Percentiles rank a stretch among this genome's conserved stretches.
Evolutionary conservation across 768 basidiomycete genomes (phyloP).

Genomic region (Kwoniella pini): DNA sequence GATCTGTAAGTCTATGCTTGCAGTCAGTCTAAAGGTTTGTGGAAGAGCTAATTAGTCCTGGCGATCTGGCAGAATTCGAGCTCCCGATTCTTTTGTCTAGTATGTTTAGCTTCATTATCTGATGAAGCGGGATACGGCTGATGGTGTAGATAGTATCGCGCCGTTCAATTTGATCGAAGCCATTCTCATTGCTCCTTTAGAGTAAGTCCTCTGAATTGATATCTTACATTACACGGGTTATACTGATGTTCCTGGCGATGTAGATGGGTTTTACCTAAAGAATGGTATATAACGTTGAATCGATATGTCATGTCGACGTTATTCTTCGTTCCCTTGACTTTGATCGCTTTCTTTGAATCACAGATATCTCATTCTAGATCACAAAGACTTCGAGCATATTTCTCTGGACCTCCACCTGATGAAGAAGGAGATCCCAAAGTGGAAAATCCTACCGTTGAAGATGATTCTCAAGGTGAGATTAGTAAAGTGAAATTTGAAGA

Average conservation of each 20-base stretch:
- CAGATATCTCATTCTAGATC: conserved; percentile 47
- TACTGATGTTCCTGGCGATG: conserved; percentile 17
- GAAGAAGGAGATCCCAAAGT: conserved; percentile 56
- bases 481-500: conserved; percentile 46
- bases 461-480: conserved; percentile 74
- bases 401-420: conserved; percentile 40
- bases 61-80: conserved; percentile 44
- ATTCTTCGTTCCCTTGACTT: conserved; percentile 76
- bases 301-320: conserved; percentile 71
- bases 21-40: conserved; percentile 9
- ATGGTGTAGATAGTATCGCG: conserved; percentile 60
- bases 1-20: conserved; percentile 47
- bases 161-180: conserved; percentile 89
- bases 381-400: conserved; percentile 30
- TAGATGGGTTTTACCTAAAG: conserved; percentile 57
- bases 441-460: conserved; percentile 70
- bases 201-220: conserved; percentile 63
- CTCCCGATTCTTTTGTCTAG: conserved; percentile 64
- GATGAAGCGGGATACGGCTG: not conserved
- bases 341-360: conserved; percentile 77
- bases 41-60: not conserved
- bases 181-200: conserved; percentile 76
- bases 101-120: conserved; percentile 10
- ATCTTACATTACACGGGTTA: not conserved
- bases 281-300: conserved; percentile 75